Evolutionary conservation across 441 rosid species (phyloP), one percentile per base, ranked within the genome.

Genomic region (Syzygium syzygioides): DNA sequence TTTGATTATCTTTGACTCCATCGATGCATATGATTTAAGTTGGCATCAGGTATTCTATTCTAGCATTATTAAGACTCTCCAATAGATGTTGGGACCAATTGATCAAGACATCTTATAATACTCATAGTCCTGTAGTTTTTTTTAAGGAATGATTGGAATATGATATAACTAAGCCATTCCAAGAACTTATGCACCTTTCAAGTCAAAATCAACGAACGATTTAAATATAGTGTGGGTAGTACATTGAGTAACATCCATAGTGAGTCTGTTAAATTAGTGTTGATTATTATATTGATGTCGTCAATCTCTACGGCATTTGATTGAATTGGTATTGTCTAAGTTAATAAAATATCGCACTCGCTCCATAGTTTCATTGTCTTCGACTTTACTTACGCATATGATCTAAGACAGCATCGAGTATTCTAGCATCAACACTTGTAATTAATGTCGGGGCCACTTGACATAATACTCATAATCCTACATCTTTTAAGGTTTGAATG

Each of bases 231-330:
- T 64, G 17, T 32, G 23, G 8, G 0, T 1, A 4, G 1, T 64
- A 14, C 19, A 64, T 30, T 64, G 23, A 30, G 30, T 7, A 30
- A 32, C 0, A 1, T 32, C 37, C 9, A 8, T 0, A 6, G 19
- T 0, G 13, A 66, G 79, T 32, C 0, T 0, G 0, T 66, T 66
- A 32, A 1, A 0, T 66, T 17, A 34, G 19, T 32, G 18, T 0
- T 17, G 20, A 32, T 66, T 66, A 20, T 32, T 66, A 9, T 6
- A 66, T 66, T 13, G 0, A 17, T 3, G 25, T 32, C 4, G 41
- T 15, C 37, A 15, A 30, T 64, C 2, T 9, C 12, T 7, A 3
- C 1, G 5, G 15, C 5, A 64, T 64, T 30, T 30, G 11, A 30
- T 64, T 64, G 8, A 45, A 45, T 45, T 45, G 48, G 48, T 45